A percentile compares a stretch with the other conserved stretches of the same genome.
These are phyloP conservation scores for Alternaria tenuissima DNA, from an alignment of 2,329 filamentous ascomycete genomes.

Conservation along the genomic window DNA sequence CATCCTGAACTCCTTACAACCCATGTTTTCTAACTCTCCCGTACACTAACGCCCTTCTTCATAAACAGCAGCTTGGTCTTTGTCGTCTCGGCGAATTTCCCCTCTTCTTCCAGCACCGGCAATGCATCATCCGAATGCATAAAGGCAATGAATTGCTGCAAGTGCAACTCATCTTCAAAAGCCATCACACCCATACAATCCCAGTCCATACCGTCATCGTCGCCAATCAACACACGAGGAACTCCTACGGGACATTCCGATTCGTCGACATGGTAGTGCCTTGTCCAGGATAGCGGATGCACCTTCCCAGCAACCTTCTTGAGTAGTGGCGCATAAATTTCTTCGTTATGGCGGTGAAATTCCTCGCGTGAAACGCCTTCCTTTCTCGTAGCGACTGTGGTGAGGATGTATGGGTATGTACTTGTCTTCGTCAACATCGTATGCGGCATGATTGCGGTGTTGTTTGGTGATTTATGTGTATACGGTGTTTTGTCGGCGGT, in stretches of 20 bases:
- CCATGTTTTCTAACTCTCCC: not conserved
- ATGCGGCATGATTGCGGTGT: not conserved
- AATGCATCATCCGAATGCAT: slow-evolving; percentile 26
- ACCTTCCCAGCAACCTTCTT: slow-evolving; percentile 22
- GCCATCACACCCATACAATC: slow-evolving; percentile 30
- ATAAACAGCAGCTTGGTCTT: slow-evolving; percentile 28
- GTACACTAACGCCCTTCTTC: slow-evolving; percentile 17
- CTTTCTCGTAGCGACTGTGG: slow-evolving; percentile 23
- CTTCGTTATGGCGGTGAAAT: slow-evolving; percentile 27
- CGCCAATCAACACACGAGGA: slow-evolving; percentile 18
- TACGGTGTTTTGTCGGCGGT: not conserved
- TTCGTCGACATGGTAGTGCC: slow-evolving; percentile 25
- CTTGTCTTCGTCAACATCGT: slow-evolving; percentile 3
- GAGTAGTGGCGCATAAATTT: slow-evolving; percentile 18
- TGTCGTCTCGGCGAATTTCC: slow-evolving; percentile 22
- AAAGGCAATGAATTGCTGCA: slow-evolving; percentile 31
- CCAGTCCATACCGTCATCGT: slow-evolving; percentile 25
- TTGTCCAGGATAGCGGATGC: slow-evolving; percentile 29
- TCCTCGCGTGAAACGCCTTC: slow-evolving; percentile 21
- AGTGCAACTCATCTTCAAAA: slow-evolving; percentile 29
- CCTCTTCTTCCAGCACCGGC: slow-evolving; percentile 24
- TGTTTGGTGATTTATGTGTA: not conserved
- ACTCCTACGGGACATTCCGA: slow-evolving; percentile 22
- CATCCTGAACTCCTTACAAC: not conserved
- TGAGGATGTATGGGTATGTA: slow-evolving; percentile 25